phyloP scores from a whole-genome alignment of 1,139 yeast genomes.

The Kurtzmaniella quercitrusa region DNA sequence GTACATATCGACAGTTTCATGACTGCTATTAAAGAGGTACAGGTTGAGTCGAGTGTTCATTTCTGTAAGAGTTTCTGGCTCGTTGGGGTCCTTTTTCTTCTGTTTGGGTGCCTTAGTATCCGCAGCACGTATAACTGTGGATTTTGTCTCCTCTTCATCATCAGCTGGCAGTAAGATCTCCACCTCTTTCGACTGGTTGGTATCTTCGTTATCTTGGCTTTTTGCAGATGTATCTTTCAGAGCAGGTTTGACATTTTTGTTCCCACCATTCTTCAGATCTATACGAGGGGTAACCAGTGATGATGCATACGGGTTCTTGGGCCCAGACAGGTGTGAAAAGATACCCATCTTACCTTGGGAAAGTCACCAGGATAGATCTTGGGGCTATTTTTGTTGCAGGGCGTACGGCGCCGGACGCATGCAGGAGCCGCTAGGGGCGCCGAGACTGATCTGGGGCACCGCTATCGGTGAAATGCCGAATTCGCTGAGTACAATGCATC shows the following conservation, averaged over 20 bases:
- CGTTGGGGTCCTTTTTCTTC: conserved; percentile 12
- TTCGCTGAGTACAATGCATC: too few species aligned
- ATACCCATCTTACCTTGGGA: neutral
- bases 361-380: too few species aligned
- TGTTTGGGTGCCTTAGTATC: conserved; percentile 8
- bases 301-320: neutral
- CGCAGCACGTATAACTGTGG: conserved; percentile 5
- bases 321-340: neutral
- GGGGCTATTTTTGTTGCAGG: too few species aligned
- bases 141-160: conserved; percentile 4
- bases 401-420: neutral
- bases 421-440: neutral
- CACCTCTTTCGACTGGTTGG: neutral
- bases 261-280: neutral
- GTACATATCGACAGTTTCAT: conserved; percentile 41
- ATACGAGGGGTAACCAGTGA: neutral
- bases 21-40: conserved; percentile 35
- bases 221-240: neutral
- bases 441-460: too few species aligned
- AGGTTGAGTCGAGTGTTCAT: conserved; percentile 40
- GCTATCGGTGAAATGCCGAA: too few species aligned
- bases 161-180: neutral
- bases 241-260: neutral
- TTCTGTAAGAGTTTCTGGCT: conserved; percentile 30
- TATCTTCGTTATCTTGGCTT: neutral